These are phyloP conservation scores for Kuraishia cidri DNA, from an alignment of 805 yeast species.

Conservation along the genomic window DNA sequence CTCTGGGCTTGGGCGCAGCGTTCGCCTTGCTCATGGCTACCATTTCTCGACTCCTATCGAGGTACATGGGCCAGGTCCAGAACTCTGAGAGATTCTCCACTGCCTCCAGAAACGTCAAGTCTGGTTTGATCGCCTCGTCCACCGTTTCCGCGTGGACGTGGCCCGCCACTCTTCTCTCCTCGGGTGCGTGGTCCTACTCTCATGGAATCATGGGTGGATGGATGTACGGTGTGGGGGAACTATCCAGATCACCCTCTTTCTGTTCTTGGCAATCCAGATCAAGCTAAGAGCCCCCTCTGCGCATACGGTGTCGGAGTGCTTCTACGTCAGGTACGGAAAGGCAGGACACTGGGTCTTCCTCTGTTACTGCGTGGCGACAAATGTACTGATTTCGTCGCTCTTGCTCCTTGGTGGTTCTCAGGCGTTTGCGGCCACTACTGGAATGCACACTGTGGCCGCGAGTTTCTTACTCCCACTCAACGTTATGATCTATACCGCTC, in stretches of 20 bases:
- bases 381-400: constrained; percentile 24
- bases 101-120: constrained; percentile 28
- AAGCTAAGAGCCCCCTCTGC: constrained; percentile 31
- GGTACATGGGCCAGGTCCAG: constrained; percentile 26
- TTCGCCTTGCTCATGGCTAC: constrained; percentile 32
- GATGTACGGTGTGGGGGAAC: constrained; percentile 27
- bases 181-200: constrained; percentile 28
- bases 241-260: constrained; percentile 26
- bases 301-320: constrained; percentile 32
- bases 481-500: constrained; percentile 35
- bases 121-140: constrained; percentile 33
- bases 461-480: constrained; percentile 35
- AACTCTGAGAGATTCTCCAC: constrained; percentile 31
- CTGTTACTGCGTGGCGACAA: constrained; percentile 25
- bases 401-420: constrained; percentile 35
- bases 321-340: constrained; percentile 27
- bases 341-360: constrained; percentile 24
- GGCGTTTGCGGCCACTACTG: constrained; percentile 29
- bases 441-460: constrained; percentile 37
- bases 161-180: constrained; percentile 29
- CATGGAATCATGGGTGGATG: constrained; percentile 33
- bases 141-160: constrained; percentile 40
- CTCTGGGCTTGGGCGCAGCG: constrained; percentile 32
- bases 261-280: constrained; percentile 26
- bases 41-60: constrained; percentile 16